Conservation (phyloP, 1,284 basidiomycete species). For the Chalciporus piperatoides region DNA sequence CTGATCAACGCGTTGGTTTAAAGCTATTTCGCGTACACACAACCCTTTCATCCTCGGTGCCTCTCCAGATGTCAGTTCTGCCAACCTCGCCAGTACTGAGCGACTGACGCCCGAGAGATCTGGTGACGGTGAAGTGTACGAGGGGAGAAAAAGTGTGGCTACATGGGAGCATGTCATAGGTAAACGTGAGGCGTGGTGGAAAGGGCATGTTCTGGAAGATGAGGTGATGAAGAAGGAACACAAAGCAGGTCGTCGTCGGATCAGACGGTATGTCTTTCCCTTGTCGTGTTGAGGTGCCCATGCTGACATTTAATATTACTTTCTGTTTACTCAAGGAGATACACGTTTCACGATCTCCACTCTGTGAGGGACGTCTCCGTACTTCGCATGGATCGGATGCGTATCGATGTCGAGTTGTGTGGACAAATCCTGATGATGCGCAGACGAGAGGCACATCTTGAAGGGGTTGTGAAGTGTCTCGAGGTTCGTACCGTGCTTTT, state of each 20-base stretch:
- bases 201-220: conserved; percentile 15
- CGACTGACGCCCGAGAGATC: conserved; percentile 6
- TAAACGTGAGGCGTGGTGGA: conserved; percentile 27
- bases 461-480: conserved; percentile 40
- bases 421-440: conserved; percentile 67
- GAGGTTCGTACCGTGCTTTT: conserved; percentile 26
- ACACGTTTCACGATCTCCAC: conserved; percentile 59
- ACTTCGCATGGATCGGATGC: conserved; percentile 59
- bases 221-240: conserved; percentile 2
- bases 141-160: conserved; percentile 40
- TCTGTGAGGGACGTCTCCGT: conserved; percentile 44
- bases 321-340: conserved; percentile 38
- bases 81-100: conserved; percentile 32
- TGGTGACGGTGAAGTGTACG: conserved; percentile 1
- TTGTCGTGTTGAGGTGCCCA: conserved; percentile 1
- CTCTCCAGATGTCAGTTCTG: conserved; percentile 42
- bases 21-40: conserved; percentile 38
- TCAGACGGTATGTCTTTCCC: conserved; percentile 18
- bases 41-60: conserved; percentile 42
- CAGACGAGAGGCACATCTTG: conserved; percentile 56
- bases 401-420: conserved; percentile 72
- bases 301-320: conserved; percentile 7
- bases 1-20: conserved; percentile 1
- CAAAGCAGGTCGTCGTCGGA: conserved; percentile 5
- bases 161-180: conserved; percentile 35